Evolutionary conservation across 106 monocot species (phyloP).

Genomic region (Apostasia shenzhenica): DNA sequence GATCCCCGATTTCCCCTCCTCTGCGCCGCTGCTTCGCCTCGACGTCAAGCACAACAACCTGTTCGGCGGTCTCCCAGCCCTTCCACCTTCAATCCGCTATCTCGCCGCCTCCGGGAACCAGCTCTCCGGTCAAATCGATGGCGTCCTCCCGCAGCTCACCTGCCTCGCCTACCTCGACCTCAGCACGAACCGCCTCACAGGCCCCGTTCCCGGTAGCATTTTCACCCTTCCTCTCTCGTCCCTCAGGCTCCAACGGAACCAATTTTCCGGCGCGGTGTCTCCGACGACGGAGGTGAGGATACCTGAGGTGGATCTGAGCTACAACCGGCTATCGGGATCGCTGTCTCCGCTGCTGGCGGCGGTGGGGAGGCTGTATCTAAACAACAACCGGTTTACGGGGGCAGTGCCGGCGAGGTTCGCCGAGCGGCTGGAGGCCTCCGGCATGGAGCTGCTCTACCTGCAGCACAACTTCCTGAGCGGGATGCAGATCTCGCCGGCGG

Average conservation of each 20-base stretch:
- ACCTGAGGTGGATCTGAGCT: slow-evolving; percentile 61
- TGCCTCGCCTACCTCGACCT: slow-evolving; percentile 52
- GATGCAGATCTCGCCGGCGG: slow-evolving; percentile 50
- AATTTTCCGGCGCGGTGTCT: slow-evolving; percentile 27
- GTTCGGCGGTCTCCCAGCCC: slow-evolving; percentile 36
- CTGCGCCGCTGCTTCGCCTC: slow-evolving; percentile 35
- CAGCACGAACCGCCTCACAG: slow-evolving; percentile 43
- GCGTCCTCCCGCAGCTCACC: slow-evolving; percentile 38
- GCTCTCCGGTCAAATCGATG: slow-evolving; percentile 37
- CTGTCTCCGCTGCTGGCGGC: slow-evolving; percentile 48
- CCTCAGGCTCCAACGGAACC: slow-evolving; percentile 53
- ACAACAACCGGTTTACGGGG: slow-evolving; percentile 68
- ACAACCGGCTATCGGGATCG: slow-evolving; percentile 46
- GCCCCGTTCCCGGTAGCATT: slow-evolving; percentile 37
- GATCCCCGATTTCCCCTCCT: slow-evolving; percentile 37
- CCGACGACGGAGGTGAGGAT: slow-evolving; percentile 36
- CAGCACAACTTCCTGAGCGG: slow-evolving; percentile 77
- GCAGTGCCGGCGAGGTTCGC: slow-evolving; percentile 47
- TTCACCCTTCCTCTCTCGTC: slow-evolving; percentile 32
- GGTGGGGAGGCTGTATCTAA: slow-evolving; percentile 51
- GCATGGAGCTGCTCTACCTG: slow-evolving; percentile 60
- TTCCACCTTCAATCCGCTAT: slow-evolving; percentile 52
- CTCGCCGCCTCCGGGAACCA: slow-evolving; percentile 45
- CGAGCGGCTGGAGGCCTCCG: slow-evolving; percentile 41
- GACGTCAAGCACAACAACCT: slow-evolving; percentile 60